Evolutionary conservation across 441 rosid genomes (phyloP).

Genomic region (Jatropha multifida): DNA sequence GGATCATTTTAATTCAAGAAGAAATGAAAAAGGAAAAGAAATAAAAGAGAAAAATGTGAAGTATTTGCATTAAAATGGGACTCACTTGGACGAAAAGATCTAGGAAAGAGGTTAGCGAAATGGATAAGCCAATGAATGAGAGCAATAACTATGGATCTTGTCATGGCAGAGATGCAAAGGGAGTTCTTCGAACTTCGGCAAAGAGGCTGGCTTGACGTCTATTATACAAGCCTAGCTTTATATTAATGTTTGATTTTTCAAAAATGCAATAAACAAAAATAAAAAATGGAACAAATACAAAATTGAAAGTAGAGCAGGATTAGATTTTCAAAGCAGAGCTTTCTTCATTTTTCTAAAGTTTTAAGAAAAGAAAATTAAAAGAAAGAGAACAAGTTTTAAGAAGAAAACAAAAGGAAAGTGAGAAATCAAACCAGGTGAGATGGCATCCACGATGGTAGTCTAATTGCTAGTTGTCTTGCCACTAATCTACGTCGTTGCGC

Average conservation of each 20-base stretch:
- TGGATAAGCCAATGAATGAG: constrained; percentile 88
- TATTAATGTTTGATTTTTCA: constrained; percentile 45
- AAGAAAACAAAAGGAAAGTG: too few relatives aligned
- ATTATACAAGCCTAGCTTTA: constrained; percentile 88
- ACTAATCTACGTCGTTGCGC: too few relatives aligned
- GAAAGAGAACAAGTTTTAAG: too few relatives aligned
- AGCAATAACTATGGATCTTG: constrained; percentile 82
- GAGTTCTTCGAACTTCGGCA: constrained; percentile 75
- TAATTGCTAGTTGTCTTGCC: too few relatives aligned
- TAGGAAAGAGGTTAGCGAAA: constrained; percentile 72
- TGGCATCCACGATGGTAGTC: too few relatives aligned
- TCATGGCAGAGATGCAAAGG: constrained; percentile 67
- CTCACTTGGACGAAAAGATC: constrained; percentile 74
- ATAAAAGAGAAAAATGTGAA: constrained; percentile 31
- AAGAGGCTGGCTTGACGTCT: constrained; percentile 83
- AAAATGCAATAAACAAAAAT: too few relatives aligned
- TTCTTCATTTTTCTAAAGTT: too few relatives aligned
- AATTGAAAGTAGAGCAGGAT: too few relatives aligned
- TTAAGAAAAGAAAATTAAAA: too few relatives aligned
- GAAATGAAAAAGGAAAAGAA: constrained; percentile 24
- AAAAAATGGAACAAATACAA: too few relatives aligned
- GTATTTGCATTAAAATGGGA: constrained; percentile 73
- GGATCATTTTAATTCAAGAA: constrained; percentile 3
- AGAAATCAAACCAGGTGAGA: too few relatives aligned
- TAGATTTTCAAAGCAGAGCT: too few relatives aligned